Conservation (phyloP, 169 alveolate species). For the Babesia ovis region DNA sequence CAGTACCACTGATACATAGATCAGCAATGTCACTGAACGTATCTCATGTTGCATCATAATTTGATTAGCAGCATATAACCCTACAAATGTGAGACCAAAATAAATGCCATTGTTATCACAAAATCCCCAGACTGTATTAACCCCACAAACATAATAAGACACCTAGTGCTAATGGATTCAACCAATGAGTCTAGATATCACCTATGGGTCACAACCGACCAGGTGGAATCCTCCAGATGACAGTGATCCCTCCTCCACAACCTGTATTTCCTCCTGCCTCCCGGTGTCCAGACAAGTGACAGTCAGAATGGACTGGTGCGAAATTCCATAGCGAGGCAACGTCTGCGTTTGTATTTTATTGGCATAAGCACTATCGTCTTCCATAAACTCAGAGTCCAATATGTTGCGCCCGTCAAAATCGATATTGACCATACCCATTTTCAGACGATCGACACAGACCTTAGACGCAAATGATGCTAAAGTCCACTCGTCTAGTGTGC, state of each 20-base stretch:
- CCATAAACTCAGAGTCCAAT: conserved; percentile 33
- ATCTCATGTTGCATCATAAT: too few relatives aligned
- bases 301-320: conserved; percentile 39
- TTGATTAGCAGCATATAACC: too few relatives aligned
- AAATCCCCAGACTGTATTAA: too few relatives aligned
- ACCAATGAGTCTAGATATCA: too few relatives aligned
- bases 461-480: conserved; percentile 13
- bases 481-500: conserved; percentile 40
- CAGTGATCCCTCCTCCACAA: conserved; percentile 3
- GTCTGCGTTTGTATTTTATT: neutral
- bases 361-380: conserved; percentile 54
- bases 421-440: conserved; percentile 34
- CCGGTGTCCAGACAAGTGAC: conserved; percentile 43
- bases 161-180: too few relatives aligned
- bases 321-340: conserved; percentile 23
- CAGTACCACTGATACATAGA: too few relatives aligned
- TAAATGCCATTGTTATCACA: too few relatives aligned
- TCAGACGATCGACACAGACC: conserved; percentile 21
- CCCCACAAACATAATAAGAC: too few relatives aligned
- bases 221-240: neutral
- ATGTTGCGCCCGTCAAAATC: conserved; percentile 50
- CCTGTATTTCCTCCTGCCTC: conserved; percentile 12
- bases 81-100: too few relatives aligned
- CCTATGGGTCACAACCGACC: neutral
- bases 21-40: too few relatives aligned